Evolutionary conservation across 2,329 filamentous ascomycete species (phyloP).

Genomic region (Thelonectria blattea): DNA sequence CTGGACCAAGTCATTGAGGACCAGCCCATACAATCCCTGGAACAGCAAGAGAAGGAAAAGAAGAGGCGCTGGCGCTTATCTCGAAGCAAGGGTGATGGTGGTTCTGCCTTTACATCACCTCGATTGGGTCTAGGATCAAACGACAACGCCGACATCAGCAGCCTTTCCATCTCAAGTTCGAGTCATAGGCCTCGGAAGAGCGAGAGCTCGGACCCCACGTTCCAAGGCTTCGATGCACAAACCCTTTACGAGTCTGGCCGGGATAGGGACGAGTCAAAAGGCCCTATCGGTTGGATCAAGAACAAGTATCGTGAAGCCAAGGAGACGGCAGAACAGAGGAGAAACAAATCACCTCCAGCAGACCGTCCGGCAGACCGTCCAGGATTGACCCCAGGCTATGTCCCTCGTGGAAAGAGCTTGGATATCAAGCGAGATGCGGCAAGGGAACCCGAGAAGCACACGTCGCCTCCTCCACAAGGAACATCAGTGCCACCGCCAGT

Average conservation of each 20-base stretch:
- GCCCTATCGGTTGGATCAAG: slow-evolving; percentile 64
- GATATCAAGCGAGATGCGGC: slow-evolving; percentile 51
- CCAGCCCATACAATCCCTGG: slow-evolving; percentile 42
- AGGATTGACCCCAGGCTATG: slow-evolving; percentile 37
- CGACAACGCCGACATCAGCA: slow-evolving; percentile 68
- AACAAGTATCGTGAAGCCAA: slow-evolving; percentile 66
- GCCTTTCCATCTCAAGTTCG: slow-evolving; percentile 70
- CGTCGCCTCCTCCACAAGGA: slow-evolving; percentile 15
- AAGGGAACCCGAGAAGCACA: slow-evolving; percentile 29
- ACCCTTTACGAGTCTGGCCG: slow-evolving; percentile 46
- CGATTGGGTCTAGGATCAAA: slow-evolving; percentile 63
- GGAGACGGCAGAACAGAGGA: slow-evolving; percentile 60
- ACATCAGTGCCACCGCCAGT: slow-evolving; percentile 22
- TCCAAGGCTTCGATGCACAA: slow-evolving; percentile 48
- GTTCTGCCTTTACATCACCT: slow-evolving; percentile 51
- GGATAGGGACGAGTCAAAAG: slow-evolving; percentile 57
- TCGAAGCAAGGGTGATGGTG: slow-evolving; percentile 64
- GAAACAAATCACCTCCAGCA: slow-evolving; percentile 62
- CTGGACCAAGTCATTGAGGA: slow-evolving; percentile 73
- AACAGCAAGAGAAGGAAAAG: slow-evolving; percentile 68
- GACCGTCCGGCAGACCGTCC: slow-evolving; percentile 43
- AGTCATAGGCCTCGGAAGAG: slow-evolving; percentile 56
- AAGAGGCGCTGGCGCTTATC: slow-evolving; percentile 77
- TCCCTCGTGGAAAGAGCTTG: slow-evolving; percentile 54
- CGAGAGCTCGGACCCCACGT: slow-evolving; percentile 56